Percentiles rank a stretch among this genome's conserved stretches.
Evolutionary conservation across 139 green algal species (phyloP).

Genomic region (Micractinium sp.): DNA sequence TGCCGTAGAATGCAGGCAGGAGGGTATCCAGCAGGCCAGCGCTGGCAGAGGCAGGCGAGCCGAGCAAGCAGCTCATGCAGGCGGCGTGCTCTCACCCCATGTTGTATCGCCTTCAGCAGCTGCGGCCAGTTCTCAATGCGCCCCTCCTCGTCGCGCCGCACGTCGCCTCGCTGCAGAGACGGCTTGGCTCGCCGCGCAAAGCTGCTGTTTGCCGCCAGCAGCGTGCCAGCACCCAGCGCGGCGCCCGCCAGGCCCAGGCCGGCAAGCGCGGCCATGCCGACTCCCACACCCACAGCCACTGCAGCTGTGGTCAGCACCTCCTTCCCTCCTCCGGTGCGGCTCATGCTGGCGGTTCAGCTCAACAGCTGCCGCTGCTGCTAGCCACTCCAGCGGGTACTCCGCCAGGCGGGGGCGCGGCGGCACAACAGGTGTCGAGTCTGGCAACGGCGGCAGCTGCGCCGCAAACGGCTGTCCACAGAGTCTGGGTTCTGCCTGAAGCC

Average conservation of each 20-base stretch:
- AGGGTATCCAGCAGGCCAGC: not conserved
- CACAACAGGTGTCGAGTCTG: too few relatives aligned
- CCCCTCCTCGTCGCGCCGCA: slow-evolving; percentile 37
- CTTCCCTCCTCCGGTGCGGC: slow-evolving; percentile 24
- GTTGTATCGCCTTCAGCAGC: slow-evolving; percentile 29
- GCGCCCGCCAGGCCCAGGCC: slow-evolving; percentile 24
- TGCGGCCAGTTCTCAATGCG: slow-evolving; percentile 36
- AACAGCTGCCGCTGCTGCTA: not conserved
- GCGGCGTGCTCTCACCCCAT: slow-evolving; percentile 32
- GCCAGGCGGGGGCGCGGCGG: not conserved
- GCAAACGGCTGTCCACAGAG: too few relatives aligned
- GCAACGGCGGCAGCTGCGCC: too few relatives aligned
- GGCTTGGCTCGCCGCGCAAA: slow-evolving; percentile 1
- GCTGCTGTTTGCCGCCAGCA: not conserved
- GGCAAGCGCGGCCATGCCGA: slow-evolving; percentile 34
- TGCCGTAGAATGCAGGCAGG: not conserved
- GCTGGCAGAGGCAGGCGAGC: not conserved
- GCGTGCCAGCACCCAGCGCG: not conserved
- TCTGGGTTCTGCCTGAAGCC: too few relatives aligned
- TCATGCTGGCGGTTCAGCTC: not conserved
- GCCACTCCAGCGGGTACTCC: too few relatives aligned
- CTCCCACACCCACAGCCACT: slow-evolving; percentile 27
- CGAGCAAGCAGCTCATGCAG: not conserved
- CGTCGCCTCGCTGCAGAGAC: slow-evolving; percentile 14
- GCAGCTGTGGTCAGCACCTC: slow-evolving; percentile 29